A percentile compares a stretch with the other conserved stretches of the same genome.
Conservation (phyloP, 2,329 filamentous ascomycete genomes). For the Penicillium capsulatum region DNA sequence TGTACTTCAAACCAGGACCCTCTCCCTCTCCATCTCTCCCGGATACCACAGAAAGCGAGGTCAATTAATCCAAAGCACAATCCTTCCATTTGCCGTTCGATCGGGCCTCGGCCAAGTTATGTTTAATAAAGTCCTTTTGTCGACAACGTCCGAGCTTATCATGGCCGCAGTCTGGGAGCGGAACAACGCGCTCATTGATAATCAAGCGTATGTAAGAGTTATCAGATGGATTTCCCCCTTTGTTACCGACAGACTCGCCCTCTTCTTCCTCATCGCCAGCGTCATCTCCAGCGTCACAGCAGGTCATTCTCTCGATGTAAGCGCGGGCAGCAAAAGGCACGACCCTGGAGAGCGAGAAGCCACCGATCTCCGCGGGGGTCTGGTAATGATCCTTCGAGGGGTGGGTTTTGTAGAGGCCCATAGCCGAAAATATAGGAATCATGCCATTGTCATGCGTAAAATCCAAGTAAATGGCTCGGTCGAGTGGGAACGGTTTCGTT, state of each 20-base stretch:
- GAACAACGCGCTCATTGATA: slow-evolving; percentile 77
- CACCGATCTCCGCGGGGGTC: slow-evolving; percentile 55
- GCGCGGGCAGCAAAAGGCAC: slow-evolving; percentile 77
- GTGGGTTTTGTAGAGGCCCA: slow-evolving; percentile 68
- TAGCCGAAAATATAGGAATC: slow-evolving; percentile 67
- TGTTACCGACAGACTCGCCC: too few species aligned
- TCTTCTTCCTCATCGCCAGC: slow-evolving; percentile 21
- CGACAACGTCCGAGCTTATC: slow-evolving; percentile 69
- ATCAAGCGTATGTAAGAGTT: slow-evolving; percentile 73
- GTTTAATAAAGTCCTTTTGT: slow-evolving; percentile 66
- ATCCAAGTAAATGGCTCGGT: slow-evolving; percentile 70
- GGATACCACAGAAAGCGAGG: too few species aligned
- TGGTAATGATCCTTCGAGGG: slow-evolving; percentile 39
- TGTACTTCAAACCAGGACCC: too few species aligned
- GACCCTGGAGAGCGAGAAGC: slow-evolving; percentile 71
- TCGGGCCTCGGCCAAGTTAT: slow-evolving; percentile 64
- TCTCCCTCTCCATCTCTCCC: too few species aligned
- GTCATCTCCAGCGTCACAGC: slow-evolving; percentile 41
- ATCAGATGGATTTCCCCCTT: too few species aligned
- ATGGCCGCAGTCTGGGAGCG: slow-evolving; percentile 64
- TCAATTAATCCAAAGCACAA: too few species aligned
- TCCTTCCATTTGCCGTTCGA: too few species aligned
- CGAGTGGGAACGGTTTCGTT: slow-evolving; percentile 71
- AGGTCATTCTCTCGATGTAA: slow-evolving; percentile 85
- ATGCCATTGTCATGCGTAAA: slow-evolving; percentile 92